Evolutionary conservation across 176 grass and related monocot species (phyloP).

Genomic region (Tillandsia fasciculata): DNA sequence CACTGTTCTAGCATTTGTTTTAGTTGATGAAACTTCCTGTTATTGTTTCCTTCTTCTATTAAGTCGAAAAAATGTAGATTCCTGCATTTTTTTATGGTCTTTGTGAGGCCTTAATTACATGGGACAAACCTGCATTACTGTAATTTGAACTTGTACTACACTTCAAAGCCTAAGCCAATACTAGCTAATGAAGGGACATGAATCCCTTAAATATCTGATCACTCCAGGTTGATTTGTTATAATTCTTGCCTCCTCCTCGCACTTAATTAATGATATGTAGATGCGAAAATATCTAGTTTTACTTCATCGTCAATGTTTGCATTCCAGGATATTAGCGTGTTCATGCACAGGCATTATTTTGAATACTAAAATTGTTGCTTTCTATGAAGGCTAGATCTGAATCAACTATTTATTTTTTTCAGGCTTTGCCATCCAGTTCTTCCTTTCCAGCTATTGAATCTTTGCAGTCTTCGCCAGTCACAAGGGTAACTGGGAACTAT

Average conservation of each 20-base stretch:
- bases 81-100: no score
- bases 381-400: constrained; percentile 1
- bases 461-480: constrained; percentile 19
- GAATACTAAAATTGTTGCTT: constrained; percentile 4
- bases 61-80: no score
- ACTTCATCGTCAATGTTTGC: background rate
- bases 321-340: background rate
- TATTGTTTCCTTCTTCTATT: no score
- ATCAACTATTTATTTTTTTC: constrained; percentile 11
- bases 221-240: background rate
- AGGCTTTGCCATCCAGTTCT: constrained; percentile 32
- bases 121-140: no score
- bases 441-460: constrained; percentile 39
- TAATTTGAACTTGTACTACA: background rate
- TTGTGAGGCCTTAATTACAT: no score
- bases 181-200: background rate
- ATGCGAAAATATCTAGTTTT: background rate
- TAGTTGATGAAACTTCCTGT: background rate
- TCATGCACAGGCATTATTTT: background rate
- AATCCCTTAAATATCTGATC: background rate
- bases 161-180: background rate
- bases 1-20: background rate
- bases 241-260: background rate
- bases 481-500: constrained; percentile 21
- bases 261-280: background rate